Percentiles rank a stretch among this genome's conserved stretches.
These are phyloP conservation scores for Russula olivacea DNA, from an alignment of 768 basidiomycete species.

Conservation along the genomic window DNA sequence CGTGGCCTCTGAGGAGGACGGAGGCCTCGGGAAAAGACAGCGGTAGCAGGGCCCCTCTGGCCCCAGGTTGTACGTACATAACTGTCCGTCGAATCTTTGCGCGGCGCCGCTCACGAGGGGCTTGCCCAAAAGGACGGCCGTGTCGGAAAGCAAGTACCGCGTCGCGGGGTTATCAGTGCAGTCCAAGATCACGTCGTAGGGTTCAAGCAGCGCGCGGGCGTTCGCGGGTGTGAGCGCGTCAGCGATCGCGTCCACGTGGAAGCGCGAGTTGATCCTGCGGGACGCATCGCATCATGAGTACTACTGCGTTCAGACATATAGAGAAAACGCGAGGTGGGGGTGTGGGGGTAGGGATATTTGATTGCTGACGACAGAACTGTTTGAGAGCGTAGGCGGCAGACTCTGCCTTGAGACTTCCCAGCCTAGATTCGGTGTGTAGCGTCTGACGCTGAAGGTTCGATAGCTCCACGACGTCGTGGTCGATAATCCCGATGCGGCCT, in stretches of 20 bases:
- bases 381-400: conserved; percentile 70
- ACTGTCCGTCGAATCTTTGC: conserved; percentile 76
- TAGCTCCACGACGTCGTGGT: conserved; percentile 81
- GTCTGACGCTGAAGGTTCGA: conserved; percentile 93
- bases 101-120: conserved; percentile 93
- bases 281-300: background rate
- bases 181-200: conserved; percentile 79
- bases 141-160: conserved; percentile 89
- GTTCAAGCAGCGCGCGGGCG: conserved; percentile 51
- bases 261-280: conserved; percentile 64
- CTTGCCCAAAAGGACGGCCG: conserved; percentile 64
- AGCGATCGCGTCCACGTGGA: conserved; percentile 52
- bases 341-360: background rate
- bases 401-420: conserved; percentile 76
- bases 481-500: conserved; percentile 84
- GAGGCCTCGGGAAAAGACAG: conserved; percentile 83
- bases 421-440: conserved; percentile 64
- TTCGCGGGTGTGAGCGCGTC: conserved; percentile 54
- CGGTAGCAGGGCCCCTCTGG: conserved; percentile 83
- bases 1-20: conserved; percentile 43
- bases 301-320: background rate
- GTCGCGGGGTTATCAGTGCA: conserved; percentile 94
- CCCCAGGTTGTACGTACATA: conserved; percentile 68
- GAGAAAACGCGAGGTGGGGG: too few relatives aligned
- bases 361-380: conserved; percentile 39